Evolutionary conservation across 108 stramenopile species (phyloP).

Genomic region (Cafeteria roenbergensis): DNA sequence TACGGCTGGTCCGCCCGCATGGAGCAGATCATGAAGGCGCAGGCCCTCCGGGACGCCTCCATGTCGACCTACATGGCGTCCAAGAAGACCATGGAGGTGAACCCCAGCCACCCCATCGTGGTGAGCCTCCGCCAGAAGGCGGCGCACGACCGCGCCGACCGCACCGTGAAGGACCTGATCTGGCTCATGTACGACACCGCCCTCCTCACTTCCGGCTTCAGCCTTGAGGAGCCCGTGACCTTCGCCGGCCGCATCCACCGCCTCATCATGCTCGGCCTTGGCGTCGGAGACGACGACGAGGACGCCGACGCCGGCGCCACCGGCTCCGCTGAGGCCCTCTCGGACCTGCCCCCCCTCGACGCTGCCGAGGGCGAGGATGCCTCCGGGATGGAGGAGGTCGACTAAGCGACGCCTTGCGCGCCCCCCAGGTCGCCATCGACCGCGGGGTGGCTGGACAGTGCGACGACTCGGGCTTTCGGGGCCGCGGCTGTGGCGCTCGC

Average conservation of each 20-base stretch:
- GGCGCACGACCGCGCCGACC: conserved; percentile 90
- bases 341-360: conserved; percentile 79
- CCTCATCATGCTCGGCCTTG: conserved; percentile 95
- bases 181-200: conserved; percentile 98
- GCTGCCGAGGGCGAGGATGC: conserved; percentile 75
- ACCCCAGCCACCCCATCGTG: conserved; percentile 97
- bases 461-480: no score
- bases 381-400: conserved; percentile 97
- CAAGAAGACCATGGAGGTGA: conserved; percentile 99
- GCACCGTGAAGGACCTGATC: conserved; percentile 99
- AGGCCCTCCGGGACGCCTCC: conserved; percentile 94
- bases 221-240: conserved; percentile 93
- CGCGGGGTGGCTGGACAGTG: no score
- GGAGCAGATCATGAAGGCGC: conserved; percentile 99
- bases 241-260: conserved; percentile 97
- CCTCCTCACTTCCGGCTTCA: conserved; percentile 93
- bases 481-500: no score
- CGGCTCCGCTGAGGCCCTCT: conserved; percentile 52
- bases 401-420: no score
- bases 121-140: conserved; percentile 92
- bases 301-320: conserved; percentile 55
- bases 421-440: no score
- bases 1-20: conserved; percentile 99
- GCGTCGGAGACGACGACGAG: conserved; percentile 92
- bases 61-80: conserved; percentile 95